phyloP scores from a whole-genome alignment of 2,329 filamentous ascomycete genomes.

The Alternaria gansuensis region DNA sequence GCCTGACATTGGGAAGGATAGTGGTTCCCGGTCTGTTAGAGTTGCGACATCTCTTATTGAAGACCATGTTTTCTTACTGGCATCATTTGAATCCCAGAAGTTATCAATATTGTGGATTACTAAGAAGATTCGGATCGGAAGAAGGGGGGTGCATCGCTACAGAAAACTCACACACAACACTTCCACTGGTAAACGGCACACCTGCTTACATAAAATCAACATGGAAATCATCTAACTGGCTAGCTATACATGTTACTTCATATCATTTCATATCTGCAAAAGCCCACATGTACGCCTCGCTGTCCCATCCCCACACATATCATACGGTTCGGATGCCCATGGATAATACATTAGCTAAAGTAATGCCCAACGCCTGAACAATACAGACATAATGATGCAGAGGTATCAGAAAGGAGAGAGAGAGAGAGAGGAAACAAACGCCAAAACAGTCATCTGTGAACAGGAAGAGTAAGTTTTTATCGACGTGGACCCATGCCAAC shows the following conservation, averaged over 20 bases:
- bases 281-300: conserved; percentile 2
- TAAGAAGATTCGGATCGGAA: no score
- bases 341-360: conserved; percentile 9
- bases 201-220: conserved; percentile 1
- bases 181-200: no score
- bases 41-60: no score
- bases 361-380: conserved; percentile 1
- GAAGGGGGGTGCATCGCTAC: no score
- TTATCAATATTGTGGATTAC: no score
- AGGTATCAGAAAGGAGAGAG: conserved; percentile 25
- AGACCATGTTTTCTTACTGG: no score
- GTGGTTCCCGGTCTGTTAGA: no score
- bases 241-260: not conserved
- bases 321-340: conserved; percentile 6
- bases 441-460: conserved; percentile 2
- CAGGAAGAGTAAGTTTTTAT: conserved; percentile 2
- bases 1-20: no score
- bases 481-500: conserved; percentile 39
- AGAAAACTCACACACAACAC: not conserved
- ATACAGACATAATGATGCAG: conserved; percentile 18
- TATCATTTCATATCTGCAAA: conserved; percentile 1
- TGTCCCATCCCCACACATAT: not conserved
- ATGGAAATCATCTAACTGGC: conserved; percentile 6
- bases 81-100: no score
- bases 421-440: not conserved